These are phyloP conservation scores for Paraphaeosphaeria minitans DNA, from an alignment of 2,329 filamentous ascomycete species.

Conservation along the genomic window DNA sequence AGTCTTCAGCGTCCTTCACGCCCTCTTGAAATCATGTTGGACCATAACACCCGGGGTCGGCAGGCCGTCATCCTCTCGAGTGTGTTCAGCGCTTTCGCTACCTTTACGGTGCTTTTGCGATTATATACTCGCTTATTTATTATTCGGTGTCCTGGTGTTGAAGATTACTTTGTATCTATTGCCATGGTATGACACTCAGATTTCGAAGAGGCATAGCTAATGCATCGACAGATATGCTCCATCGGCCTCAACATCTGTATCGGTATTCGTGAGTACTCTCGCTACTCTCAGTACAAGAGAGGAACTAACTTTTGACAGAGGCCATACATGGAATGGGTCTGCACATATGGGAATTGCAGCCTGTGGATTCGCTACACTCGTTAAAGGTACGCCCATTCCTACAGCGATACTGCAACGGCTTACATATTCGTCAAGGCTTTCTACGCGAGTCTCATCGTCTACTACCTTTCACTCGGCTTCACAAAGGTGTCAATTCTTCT, in stretches of 20 bases:
- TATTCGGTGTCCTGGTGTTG: conserved; percentile 8
- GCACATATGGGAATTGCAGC: conserved; percentile 23
- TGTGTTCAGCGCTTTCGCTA: conserved; percentile 8
- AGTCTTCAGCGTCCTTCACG: not conserved
- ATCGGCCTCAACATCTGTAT: conserved; percentile 37
- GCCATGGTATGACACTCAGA: conserved; percentile 3
- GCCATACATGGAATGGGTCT: conserved; percentile 39
- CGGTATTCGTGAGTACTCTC: conserved; percentile 30
- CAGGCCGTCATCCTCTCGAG: conserved; percentile 9
- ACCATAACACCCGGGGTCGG: conserved; percentile 5
- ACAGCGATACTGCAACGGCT: conserved; percentile 4
- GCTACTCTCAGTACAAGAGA: not conserved
- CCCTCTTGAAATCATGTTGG: conserved; percentile 1
- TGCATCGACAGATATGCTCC: conserved; percentile 26
- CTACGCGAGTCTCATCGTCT: conserved; percentile 40
- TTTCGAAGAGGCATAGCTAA: not conserved
- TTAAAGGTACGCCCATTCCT: conserved; percentile 27
- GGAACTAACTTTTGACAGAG: conserved; percentile 27
- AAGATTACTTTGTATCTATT: conserved; percentile 8
- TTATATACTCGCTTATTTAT: conserved; percentile 12
- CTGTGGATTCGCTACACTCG: conserved; percentile 23
- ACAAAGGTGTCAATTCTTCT: conserved; percentile 43
- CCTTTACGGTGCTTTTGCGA: conserved; percentile 4
- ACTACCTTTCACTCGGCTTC: conserved; percentile 39
- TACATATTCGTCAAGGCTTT: conserved; percentile 27